Base-by-base conservation (phyloP, 202 grass and related monocot genomes). In the Saccharum hybrid region DNA sequence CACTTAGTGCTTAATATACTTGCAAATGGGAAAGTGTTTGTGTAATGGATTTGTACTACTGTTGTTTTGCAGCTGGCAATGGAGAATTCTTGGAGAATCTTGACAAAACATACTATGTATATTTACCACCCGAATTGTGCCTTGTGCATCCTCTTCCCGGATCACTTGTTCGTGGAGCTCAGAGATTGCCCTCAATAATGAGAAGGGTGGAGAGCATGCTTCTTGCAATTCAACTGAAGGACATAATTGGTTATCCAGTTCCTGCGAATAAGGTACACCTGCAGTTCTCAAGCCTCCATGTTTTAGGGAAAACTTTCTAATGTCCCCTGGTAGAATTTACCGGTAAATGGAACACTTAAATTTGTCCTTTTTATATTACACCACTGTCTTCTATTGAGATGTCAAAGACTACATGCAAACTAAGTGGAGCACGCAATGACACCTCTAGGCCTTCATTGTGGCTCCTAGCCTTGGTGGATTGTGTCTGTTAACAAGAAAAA, bases 41-140 rank as follows among this genome's bases (percentile, higher is more conserved):
- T 46, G n/a, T 91, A 46, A 71, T 81, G 28, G 28, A 37, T 11
- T 66, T 74, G n/a, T 88, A 36, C 74, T 78, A 51, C 31, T 60
- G 14, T 86, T 69, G 34, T 84, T 88, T 85, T 88, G 62, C 82
- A 94, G 90, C 83, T 86, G 75, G 69, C 79, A 93, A 94, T 88
- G 88, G 76, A 75, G 96, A 99, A 59, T 87, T 84, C 51, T 84
- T 81, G 0, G 96, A 96, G 60, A 99, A 92, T 69, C 68, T 96
- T 74, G 93, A 99, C 91, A 99, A 99, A 88, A 99, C 93, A 60
- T 99, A 99, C 71, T 96, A 96, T 84, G 96, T 99, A 28, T 96
- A 93, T 92, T 84, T 99, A 82, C 96, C 96, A 42, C 96, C 93
- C 9, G 96, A 99, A 78, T 66, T 99, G 15, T 99, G 96, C 60